Base-by-base conservation (phyloP, 768 basidiomycete species). In the Sarcomyxa edulis region DNA sequence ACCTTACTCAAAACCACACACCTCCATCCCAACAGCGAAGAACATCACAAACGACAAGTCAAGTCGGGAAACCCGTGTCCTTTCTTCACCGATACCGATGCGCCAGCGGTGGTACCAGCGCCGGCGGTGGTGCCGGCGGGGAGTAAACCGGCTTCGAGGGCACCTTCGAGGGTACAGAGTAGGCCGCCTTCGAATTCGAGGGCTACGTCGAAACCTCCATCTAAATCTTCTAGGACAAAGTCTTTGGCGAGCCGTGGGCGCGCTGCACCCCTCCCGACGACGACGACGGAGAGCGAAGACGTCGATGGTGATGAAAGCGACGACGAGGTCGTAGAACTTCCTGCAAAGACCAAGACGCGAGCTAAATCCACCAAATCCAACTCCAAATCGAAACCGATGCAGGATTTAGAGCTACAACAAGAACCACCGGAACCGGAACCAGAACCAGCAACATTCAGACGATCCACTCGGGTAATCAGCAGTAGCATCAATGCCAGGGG, bases 11-110 rank as follows among this genome's bases (percentile, higher is more conserved):
- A 34, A 43, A 18, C 42, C 31, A 21, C 25, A 28, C 28, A 42
- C 40, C 12, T n/a, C 9, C 25, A 25, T 9, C 36, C 19, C 29
- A 11, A 44, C 50, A 89, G 86, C 45, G 72, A 83, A 51, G 84
- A 91, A 50, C 90, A 94, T 50, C 70, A 70, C n/a, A 72, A 71
- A 43, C 82, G 88, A 34, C 69, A 66, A 23, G 63, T 67, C 35
- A 78, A 78, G 56, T 64, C 68, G 1, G 60, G 62, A 21, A 41
- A 44, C 22, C 40, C 64, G 33, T 73, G 68, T 47, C 60, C 69
- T 7, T 69, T 74, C 55, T 68, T 73, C 41, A 35, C 55, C 41
- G 38, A 44, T 49, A 29, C 44, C 37, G 35, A 48, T 40, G 18
- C 39, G 31, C 39, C 30, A 40, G 42, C 45, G 40, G 11, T 29